Conservation (phyloP, 2,329 filamentous ascomycete species). For the Ambrosiella cleistominuta region DNA sequence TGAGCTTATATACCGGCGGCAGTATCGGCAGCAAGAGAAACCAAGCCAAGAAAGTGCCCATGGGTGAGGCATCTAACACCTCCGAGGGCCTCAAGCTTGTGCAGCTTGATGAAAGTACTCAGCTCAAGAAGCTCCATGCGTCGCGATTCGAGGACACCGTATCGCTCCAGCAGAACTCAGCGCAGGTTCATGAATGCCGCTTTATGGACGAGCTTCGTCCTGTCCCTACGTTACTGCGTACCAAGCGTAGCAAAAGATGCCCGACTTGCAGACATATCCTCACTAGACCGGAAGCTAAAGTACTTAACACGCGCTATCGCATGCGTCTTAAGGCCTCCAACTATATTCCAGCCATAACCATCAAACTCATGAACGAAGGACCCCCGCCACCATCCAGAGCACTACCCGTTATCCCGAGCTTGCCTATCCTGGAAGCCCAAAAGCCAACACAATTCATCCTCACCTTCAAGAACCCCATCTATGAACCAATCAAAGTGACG, state of each 20-base stretch:
- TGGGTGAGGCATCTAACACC: constrained; percentile 59
- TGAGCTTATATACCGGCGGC: constrained; percentile 68
- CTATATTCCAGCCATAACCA: constrained; percentile 68
- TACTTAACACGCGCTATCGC: constrained; percentile 74
- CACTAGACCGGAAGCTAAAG: constrained; percentile 81
- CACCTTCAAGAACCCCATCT: constrained; percentile 85
- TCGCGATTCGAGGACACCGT: constrained; percentile 48
- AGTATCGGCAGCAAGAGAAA: constrained; percentile 44
- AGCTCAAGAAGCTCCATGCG: constrained; percentile 40
- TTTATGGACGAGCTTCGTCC: constrained; percentile 65
- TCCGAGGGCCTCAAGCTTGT: constrained; percentile 55
- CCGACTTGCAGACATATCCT: constrained; percentile 87
- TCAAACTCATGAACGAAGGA: constrained; percentile 38
- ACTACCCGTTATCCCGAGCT: constrained; percentile 15
- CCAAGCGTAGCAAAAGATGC: constrained; percentile 87
- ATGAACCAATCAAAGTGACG: constrained; percentile 73
- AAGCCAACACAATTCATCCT: constrained; percentile 62
- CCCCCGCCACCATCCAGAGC: constrained; percentile 11
- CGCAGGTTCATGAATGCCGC: constrained; percentile 32
- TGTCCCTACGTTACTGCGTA: constrained; percentile 64
- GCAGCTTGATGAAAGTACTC: constrained; percentile 41
- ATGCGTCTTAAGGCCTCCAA: constrained; percentile 78
- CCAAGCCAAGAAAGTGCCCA: constrained; percentile 49
- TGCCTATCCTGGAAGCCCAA: constrained; percentile 32
- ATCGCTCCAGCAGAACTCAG: constrained; percentile 30